Evolutionary conservation across 805 yeast species (phyloP), one percentile per base, ranked within the genome.

Genomic region (Saturnispora mendoncae): DNA sequence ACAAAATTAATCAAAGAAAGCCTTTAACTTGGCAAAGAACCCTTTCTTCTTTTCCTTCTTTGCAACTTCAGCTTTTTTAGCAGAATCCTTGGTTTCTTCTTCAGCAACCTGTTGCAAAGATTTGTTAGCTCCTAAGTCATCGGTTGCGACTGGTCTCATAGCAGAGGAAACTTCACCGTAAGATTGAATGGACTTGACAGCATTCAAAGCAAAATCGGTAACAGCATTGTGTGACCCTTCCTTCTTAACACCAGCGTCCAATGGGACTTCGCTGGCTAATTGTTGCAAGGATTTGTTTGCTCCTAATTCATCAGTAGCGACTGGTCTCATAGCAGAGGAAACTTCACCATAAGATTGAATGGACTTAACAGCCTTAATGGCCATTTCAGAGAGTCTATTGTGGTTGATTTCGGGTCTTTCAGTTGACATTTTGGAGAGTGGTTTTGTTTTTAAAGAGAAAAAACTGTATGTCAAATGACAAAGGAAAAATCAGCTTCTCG

Each of bases 81-180:
- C n/a, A n/a, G n/a, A n/a, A n/a, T n/a, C n/a, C n/a, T 38, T 25
- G 13, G 36, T 26, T 8, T 10, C 38, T 35, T 35, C 38, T n/a
- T 25, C 35, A 6, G 37, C 42, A n/a, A 39, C 17, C 15, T 39
- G 42, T 21, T 33, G 42, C 14, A 39, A 33, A 21, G 42, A 39
- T 7, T 32, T 32, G 26, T 39, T 39, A 8, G 42, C 42, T 12
- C 42, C 42, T 13, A 39, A 33, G 14, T 24, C 33, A 17, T 39
- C 42, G 19, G 37, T 33, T 13, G 42, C 42, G 19, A 33, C 42
- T 25, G 42, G 42, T 24, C 26, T 34, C 33, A 39, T 26, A 18
- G 36, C 42, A 25, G 42, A 19, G 17, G 42, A 39, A 19, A 39
- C 42, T 21, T 38, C 41, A 24, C 41, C 41, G 32, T 38, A 38